Conservation (phyloP, 305 asterid species). For the Euphrasia arctica region DNA sequence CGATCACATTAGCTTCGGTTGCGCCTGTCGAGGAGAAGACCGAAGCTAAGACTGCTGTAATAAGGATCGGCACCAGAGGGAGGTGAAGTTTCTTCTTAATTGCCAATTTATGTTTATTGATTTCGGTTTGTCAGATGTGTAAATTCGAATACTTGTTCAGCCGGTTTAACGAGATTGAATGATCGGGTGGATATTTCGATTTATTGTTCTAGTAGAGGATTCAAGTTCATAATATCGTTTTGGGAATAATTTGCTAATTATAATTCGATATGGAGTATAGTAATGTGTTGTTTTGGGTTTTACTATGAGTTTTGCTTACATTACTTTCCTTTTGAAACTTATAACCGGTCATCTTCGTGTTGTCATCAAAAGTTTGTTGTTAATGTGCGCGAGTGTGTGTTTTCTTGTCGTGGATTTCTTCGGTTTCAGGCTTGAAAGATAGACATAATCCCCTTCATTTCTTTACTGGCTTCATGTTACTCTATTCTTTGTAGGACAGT, state of each 20-base stretch:
- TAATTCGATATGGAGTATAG: constrained; percentile 4
- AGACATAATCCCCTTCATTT: not conserved
- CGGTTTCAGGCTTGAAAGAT: not conserved
- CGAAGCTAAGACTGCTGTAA: constrained; percentile 65
- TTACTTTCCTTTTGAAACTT: not conserved
- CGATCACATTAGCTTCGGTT: constrained; percentile 50
- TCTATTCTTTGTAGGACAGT: constrained; percentile 55
- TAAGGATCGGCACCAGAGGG: constrained; percentile 90
- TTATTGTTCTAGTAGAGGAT: constrained; percentile 3
- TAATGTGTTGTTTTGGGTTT: constrained; percentile 4
- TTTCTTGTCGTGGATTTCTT: not conserved
- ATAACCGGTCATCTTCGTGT: not conserved
- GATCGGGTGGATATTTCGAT: not conserved
- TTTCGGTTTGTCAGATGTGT: constrained; percentile 2
- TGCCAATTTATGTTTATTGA: not conserved
- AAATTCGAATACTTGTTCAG: not conserved
- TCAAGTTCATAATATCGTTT: not conserved
- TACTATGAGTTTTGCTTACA: not conserved
- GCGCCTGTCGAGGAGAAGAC: constrained; percentile 53
- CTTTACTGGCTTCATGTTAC: constrained; percentile 18
- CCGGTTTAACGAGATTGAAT: not conserved
- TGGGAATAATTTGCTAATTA: not conserved
- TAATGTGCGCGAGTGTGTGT: not conserved
- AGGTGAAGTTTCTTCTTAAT: constrained; percentile 45
- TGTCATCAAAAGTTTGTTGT: not conserved